These are phyloP conservation scores for Plantago lanceolata DNA, from an alignment of 305 asterid species.

Conservation along the genomic window DNA sequence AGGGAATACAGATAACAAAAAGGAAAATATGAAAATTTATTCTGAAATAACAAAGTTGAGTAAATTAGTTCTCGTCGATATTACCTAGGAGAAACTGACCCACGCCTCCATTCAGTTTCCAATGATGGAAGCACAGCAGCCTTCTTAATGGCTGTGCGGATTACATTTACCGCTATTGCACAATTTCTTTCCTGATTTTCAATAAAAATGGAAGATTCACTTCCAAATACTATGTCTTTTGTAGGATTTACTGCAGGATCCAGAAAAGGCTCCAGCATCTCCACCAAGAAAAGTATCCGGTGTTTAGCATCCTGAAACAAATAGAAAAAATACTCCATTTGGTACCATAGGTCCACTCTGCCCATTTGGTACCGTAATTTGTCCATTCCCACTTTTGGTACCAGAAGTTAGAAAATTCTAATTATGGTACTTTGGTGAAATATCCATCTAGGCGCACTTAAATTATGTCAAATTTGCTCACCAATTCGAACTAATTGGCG, in stretches of 20 bases:
- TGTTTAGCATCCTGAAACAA: slow-evolving; percentile 74
- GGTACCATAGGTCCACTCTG: no score
- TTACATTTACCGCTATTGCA: slow-evolving; percentile 67
- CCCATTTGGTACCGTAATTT: no score
- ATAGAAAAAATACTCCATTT: no score
- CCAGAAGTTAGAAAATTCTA: no score
- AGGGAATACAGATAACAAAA: not conserved
- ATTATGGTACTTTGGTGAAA: no score
- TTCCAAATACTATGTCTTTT: slow-evolving; percentile 85
- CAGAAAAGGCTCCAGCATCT: slow-evolving; percentile 91
- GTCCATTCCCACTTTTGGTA: no score
- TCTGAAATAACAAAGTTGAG: slow-evolving; percentile 13
- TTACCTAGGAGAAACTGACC: slow-evolving; percentile 95
- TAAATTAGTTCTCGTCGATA: slow-evolving; percentile 18
- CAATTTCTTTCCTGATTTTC: slow-evolving; percentile 71
- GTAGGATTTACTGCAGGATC: slow-evolving; percentile 84
- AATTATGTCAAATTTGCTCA: no score
- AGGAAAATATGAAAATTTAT: not conserved
- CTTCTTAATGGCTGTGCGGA: slow-evolving; percentile 67
- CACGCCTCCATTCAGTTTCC: slow-evolving; percentile 94
- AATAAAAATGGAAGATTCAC: slow-evolving; percentile 53
- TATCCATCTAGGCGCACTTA: no score
- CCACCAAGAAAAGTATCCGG: slow-evolving; percentile 78
- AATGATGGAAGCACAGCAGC: slow-evolving; percentile 74
- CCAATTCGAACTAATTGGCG: no score